Conservation (phyloP, 148 eudicot species). For the Rheum nobile region DNA sequence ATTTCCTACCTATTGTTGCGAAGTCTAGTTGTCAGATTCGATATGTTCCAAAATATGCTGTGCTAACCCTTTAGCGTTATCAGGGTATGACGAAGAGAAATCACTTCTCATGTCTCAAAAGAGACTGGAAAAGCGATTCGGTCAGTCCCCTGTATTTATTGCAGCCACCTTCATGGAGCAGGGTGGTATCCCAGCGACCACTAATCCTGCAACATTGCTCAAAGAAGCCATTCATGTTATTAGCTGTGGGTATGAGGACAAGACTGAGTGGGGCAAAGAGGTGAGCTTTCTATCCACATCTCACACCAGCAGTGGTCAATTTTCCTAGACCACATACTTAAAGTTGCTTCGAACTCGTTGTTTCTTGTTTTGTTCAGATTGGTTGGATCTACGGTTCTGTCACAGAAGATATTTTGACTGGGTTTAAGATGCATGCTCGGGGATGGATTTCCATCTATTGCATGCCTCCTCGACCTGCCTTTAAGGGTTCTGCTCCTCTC, state of each 20-base stretch:
- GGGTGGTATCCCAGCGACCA: constrained; percentile 86
- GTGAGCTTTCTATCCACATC: constrained; percentile 17
- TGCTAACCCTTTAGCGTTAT: not conserved
- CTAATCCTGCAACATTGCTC: constrained; percentile 67
- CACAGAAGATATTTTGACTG: constrained; percentile 62
- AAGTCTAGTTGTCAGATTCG: not conserved
- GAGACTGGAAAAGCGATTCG: constrained; percentile 90
- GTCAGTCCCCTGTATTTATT: constrained; percentile 87
- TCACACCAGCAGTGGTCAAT: not conserved
- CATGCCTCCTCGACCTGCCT: constrained; percentile 59
- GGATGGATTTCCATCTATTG: constrained; percentile 63
- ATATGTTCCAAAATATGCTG: not conserved
- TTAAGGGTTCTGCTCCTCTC: constrained; percentile 64
- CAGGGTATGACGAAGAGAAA: constrained; percentile 90
- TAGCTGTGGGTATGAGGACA: constrained; percentile 90
- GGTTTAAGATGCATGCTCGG: constrained; percentile 62
- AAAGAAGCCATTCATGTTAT: constrained; percentile 95
- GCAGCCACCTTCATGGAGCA: constrained; percentile 88
- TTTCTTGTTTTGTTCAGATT: constrained; percentile 25
- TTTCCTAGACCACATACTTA: not conserved
- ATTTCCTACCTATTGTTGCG: not conserved
- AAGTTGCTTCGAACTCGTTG: not conserved
- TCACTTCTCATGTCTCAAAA: constrained; percentile 88
- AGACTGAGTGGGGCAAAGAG: constrained; percentile 97
- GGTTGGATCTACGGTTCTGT: constrained; percentile 70